Percentiles rank a stretch among this genome's conserved stretches.
These are phyloP conservation scores for Tolypocladium guangdongense DNA, from an alignment of 2,329 filamentous ascomycete species.

Conservation along the genomic window DNA sequence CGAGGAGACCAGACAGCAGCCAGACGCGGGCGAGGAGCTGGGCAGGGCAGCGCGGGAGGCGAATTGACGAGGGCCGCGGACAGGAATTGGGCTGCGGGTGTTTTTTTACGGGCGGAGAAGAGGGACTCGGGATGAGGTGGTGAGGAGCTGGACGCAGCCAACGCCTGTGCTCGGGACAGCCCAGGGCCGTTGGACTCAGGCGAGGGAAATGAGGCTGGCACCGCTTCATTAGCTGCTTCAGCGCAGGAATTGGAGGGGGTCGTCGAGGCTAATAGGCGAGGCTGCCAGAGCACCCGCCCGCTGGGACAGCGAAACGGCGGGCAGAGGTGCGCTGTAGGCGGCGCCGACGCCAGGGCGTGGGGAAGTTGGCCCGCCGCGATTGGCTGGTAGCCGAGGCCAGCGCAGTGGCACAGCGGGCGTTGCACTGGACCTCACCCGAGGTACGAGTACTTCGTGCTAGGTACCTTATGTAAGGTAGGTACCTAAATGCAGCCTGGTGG, in stretches of 20 bases:
- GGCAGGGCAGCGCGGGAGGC: background rate
- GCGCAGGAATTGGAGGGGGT: constrained; percentile 13
- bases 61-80: background rate
- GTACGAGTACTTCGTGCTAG: too few relatives aligned
- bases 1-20: background rate
- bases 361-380: constrained; percentile 8
- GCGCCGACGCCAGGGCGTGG: constrained; percentile 6
- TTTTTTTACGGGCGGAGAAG: background rate
- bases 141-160: background rate
- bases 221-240: constrained; percentile 3
- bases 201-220: constrained; percentile 16
- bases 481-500: background rate
- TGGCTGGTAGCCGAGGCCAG: constrained; percentile 16
- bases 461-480: too few relatives aligned
- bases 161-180: background rate
- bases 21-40: background rate
- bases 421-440: background rate
- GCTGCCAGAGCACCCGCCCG: constrained; percentile 12
- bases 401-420: background rate
- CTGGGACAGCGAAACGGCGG: too few relatives aligned
- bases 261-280: constrained; percentile 13
- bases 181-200: constrained; percentile 5
- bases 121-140: background rate
- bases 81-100: background rate
- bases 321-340: background rate